These are phyloP conservation scores for Tieghemiomyces parasiticus DNA, from an alignment of 192 early-diverging fungal species.

Conservation along the genomic window DNA sequence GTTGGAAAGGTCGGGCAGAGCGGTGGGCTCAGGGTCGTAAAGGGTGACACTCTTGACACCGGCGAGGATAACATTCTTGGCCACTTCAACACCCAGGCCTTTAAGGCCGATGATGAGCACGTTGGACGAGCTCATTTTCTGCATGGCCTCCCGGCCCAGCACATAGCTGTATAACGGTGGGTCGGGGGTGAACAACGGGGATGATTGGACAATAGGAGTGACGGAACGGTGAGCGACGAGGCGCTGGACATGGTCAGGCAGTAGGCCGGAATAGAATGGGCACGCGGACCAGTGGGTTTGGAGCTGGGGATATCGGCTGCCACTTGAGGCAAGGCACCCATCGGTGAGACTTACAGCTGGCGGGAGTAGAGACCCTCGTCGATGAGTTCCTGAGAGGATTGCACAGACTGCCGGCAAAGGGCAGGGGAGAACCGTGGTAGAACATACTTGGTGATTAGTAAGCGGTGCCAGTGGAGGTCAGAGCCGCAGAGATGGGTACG, in stretches of 20 bases:
- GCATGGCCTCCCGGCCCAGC: conserved; percentile 90
- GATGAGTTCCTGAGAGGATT: no score
- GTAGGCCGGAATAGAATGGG: no score
- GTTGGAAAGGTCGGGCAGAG: conserved; percentile 73
- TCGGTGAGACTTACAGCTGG: conserved; percentile 89
- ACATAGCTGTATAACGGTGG: conserved; percentile 49
- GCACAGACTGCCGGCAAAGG: no score
- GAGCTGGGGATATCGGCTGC: no score
- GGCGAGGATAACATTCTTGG: conserved; percentile 96
- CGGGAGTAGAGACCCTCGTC: conserved; percentile 98
- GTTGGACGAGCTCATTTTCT: conserved; percentile 92
- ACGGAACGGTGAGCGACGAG: no score
- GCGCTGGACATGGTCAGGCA: no score
- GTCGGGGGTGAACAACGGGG: neutral
- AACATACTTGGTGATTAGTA: no score
- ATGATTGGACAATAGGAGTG: neutral
- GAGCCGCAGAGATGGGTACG: no score
- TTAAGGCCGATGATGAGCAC: conserved; percentile 91
- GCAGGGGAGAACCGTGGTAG: no score
- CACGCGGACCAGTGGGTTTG: no score
- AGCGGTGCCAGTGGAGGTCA: no score
- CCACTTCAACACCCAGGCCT: conserved; percentile 96
- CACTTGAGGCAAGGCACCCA: no score
- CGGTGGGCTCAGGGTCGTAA: conserved; percentile 64
- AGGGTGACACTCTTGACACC: conserved; percentile 98